Base-by-base conservation (phyloP, 768 basidiomycete genomes). In the Rhizopogon sp. region DNA sequence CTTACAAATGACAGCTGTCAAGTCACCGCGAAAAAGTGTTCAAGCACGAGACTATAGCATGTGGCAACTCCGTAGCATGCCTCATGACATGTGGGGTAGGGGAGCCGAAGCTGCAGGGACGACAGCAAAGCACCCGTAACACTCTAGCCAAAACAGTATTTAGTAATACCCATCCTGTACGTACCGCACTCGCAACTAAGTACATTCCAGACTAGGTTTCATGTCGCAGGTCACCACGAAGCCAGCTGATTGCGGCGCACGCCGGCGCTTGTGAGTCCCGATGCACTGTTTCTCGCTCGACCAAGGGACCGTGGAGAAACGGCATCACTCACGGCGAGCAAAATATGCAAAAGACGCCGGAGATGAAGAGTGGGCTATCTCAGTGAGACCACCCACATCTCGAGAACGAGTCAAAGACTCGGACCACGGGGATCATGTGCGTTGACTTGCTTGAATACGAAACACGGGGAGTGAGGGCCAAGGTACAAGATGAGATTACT, bases 241-340 rank as follows among this genome's bases (percentile, higher is more conserved):
- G 79, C 81, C 81, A 82, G 77, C 63, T 66, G 65, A 64, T 78
- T 66, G 74, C 72, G 75, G 78, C 76, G 79, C 70, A 60, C 69
- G 67, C 70, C 74, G 70, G 70, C 78, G 74, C 75, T 83, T 82
- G 58, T 74, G 75, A 69, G 69, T 74, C 72, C 72, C 75, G 54
- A 61, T 74, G 61, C 63, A 58, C 54, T 58, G 53, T 46, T 54
- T 57, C 68, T 57, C 45, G 52, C 58, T 56, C 62, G 49, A 42
- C 44, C 40, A 45, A 45, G 43, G 56, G 62, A 60, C 61, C 52
- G 54, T 62, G 61, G 58, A 56, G 60, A 59, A 53, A 56, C 42
- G 35, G 50, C 66, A 73, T 64, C 72, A 74, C 68, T 78, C 77
- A 79, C 80, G 82, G 82, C 69, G 70, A 73, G 72, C 76, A 72